Base-by-base conservation (phyloP, 345 rosid genomes). In the Excoecaria agallocha region DNA sequence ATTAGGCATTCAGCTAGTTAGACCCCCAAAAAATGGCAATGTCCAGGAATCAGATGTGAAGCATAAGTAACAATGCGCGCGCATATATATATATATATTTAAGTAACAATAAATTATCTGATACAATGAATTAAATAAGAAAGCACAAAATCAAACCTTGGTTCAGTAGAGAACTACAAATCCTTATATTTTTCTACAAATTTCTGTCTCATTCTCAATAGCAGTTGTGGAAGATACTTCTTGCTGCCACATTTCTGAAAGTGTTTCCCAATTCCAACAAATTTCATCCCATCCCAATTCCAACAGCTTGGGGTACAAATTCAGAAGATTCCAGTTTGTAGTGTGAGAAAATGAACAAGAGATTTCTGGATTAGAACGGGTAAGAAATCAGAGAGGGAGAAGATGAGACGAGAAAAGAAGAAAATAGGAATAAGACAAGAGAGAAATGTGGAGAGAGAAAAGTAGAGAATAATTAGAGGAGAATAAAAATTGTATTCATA, bases 191-290 rank as follows among this genome's bases (percentile, higher is more conserved):
- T 79, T 74, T 83, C 70, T 78, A 82, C 82, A 78, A 75, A n/a
- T 37, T 80, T 92, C 99, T 0, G 92, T 89, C 70, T 97, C 98
- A 50, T 92, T 92, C 85, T 91, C 99, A 60, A 89, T 86, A 63
- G 96, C 93, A 46, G 98, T 98, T 80, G 95, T 89, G 61, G 98
- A 92, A 80, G 96, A 89, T 69, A 97, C 99, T 84, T 91, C 98
- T 13, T 78, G 90, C 80, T 91, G 98, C 98, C 98, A 95, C 99
- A 91, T 92, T 68, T 85, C 86, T 9, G 92, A 83, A 65, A 92
- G 93, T 8, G 97, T 98, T 82, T 91, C 89, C 67, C 89, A 86
- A 30, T 30, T 30, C 30, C 85, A 95, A 84, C 82, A 96, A 95
- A 82, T 92, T 95, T 69, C 97, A 92, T 62, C 98, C 99, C 2